Evolutionary conservation across 2,329 filamentous ascomycete species (phyloP), one percentile per base, ranked within the genome.

Genomic region (Raffaelea deltoideospora): DNA sequence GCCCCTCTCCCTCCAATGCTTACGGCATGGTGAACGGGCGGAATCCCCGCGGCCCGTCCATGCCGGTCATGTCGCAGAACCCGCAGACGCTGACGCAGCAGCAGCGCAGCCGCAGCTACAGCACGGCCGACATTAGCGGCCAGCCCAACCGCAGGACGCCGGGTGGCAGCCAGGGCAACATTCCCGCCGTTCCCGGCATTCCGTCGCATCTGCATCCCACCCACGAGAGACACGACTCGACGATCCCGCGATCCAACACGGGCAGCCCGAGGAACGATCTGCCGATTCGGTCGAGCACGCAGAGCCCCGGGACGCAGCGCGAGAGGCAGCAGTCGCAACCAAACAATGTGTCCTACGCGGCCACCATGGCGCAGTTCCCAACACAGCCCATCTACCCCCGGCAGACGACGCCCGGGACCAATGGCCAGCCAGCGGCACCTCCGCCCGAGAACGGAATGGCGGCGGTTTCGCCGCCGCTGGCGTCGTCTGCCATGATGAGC

Each of bases 101-200:
- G 53, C 76, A 79, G 51, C 72, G 86, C 46, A 79, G 83, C 59
- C 74, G 90, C 45, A 94, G 87, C 27, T 92, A 92, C 50, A 96
- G 88, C 60, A 95, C 87, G 44, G 88, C 90, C 8, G 87, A 96
- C 54, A 94, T 94, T 48, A 84, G 92, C 45, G 77, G 71, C 37
- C 71, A 76, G 37, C 67, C 70, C 44, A 67, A 67, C 34, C 66
- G 75, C 44, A 64, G 73, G 51, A 56, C 63, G 37, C 61, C 66
- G 44, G 70, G 72, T 56, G 65, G 57, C 53, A 68, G 62, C 53
- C 64, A 57, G 57, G 63, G 54, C 47, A 53, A 61, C 41, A 53
- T 85, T 6, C 81, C 81, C 5, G 73, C 72, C 10, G 79, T 87
- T 11, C 81, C 81, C 8, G 79, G 81, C 6, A 86, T 87, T 35